phyloP scores from a whole-genome alignment of 129 eudicot genomes.

The Escallonia rubra region DNA sequence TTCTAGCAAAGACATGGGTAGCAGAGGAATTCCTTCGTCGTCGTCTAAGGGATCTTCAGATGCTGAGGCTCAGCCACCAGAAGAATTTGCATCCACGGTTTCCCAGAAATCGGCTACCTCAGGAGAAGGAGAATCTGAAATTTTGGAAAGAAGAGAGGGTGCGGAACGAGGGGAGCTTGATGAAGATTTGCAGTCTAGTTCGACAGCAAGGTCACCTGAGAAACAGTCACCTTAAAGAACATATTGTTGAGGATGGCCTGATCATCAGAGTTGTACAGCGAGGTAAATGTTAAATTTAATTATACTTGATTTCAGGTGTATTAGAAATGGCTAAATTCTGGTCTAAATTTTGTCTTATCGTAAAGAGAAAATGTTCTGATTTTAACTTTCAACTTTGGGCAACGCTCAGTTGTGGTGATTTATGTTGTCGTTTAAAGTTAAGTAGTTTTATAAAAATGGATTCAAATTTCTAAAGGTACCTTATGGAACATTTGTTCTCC shows the following conservation, averaged over 20 bases:
- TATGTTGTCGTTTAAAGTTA: slow-evolving; percentile 1
- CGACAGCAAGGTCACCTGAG: slow-evolving; percentile 24
- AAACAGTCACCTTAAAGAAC: slow-evolving; percentile 25
- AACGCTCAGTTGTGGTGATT: slow-evolving; percentile 7
- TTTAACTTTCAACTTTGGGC: slow-evolving; percentile 18
- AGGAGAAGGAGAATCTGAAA: slow-evolving; percentile 41
- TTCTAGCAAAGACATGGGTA: slow-evolving; percentile 27
- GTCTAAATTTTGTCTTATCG: slow-evolving; percentile 27
- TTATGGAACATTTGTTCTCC: neutral
- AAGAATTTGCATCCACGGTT: slow-evolving; percentile 30
- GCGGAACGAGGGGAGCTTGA: slow-evolving; percentile 22
- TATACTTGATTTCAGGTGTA: slow-evolving; percentile 28
- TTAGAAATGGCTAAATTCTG: slow-evolving; percentile 33
- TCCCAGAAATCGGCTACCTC: slow-evolving; percentile 27
- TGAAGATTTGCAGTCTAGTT: slow-evolving; percentile 35
- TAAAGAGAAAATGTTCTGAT: slow-evolving; percentile 20
- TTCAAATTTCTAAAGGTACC: neutral
- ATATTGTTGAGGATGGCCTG: slow-evolving; percentile 20
- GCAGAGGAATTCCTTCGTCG: slow-evolving; percentile 39
- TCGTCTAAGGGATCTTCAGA: slow-evolving; percentile 35
- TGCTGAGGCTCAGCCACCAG: slow-evolving; percentile 31
- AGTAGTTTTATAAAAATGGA: neutral
- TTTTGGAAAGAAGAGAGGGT: slow-evolving; percentile 32
- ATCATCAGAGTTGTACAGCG: slow-evolving; percentile 59
- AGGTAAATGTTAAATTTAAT: slow-evolving; percentile 43